phyloP scores from a whole-genome alignment of 2,329 filamentous ascomycete genomes.

The Colletotrichum echinochloae region DNA sequence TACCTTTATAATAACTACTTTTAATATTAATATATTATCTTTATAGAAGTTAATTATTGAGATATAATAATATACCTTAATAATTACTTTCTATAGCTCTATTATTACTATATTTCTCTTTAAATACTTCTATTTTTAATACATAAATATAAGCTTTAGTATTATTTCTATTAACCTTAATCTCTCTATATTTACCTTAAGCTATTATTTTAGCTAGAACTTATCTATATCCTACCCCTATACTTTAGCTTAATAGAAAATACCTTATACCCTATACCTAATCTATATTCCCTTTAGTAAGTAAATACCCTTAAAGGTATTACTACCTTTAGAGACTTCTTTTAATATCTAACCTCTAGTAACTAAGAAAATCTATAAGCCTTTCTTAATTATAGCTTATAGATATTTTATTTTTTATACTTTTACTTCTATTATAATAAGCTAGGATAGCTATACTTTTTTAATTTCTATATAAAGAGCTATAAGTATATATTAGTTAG shows the following conservation, averaged over 20 bases:
- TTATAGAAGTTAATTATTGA: too few relatives aligned
- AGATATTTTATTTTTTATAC: constrained; percentile 57
- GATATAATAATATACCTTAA: too few relatives aligned
- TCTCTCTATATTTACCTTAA: constrained; percentile 45
- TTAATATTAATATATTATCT: too few relatives aligned
- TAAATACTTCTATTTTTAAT: constrained; percentile 54
- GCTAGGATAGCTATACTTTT: constrained; percentile 40
- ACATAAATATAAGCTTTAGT: constrained; percentile 54
- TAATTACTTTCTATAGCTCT: constrained; percentile 49
- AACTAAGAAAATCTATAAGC: constrained; percentile 53
- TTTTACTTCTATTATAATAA: constrained; percentile 48
- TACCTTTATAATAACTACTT: too few relatives aligned
- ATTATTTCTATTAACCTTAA: constrained; percentile 51
- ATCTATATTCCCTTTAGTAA: constrained; percentile 50
- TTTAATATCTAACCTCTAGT: constrained; percentile 53
- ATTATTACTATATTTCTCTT: constrained; percentile 54
- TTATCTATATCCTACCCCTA: constrained; percentile 29
- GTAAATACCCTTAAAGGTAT: constrained; percentile 49
- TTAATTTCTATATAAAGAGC: constrained; percentile 60
- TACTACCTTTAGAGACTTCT: constrained; percentile 51
- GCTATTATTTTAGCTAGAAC: constrained; percentile 38
- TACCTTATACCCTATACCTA: constrained; percentile 50
- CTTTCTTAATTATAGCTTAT: constrained; percentile 64
- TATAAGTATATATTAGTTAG: constrained; percentile 58
- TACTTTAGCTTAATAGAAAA: constrained; percentile 43